phyloP scores from a whole-genome alignment of 768 basidiomycete species.

The Suillus decipiens region DNA sequence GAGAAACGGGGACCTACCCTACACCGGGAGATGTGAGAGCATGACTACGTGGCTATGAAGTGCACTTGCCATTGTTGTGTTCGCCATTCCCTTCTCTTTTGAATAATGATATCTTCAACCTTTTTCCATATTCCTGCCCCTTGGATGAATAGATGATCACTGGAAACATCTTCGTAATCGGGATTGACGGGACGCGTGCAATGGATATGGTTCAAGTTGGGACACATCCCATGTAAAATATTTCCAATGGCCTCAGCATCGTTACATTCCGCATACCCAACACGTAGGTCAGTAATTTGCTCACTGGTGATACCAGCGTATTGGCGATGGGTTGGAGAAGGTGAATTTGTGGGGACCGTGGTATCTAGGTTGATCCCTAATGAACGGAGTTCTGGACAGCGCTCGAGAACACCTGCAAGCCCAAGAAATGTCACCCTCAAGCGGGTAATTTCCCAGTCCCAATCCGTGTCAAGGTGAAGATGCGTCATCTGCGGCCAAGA shows the following conservation, averaged over 20 bases:
- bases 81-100: neutral
- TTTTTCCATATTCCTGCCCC: neutral
- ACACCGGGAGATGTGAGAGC: neutral
- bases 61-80: neutral
- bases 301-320: neutral
- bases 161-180: too few relatives aligned
- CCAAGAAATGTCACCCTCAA: neutral
- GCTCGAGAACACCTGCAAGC: neutral
- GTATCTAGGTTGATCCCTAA: neutral
- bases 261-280: neutral
- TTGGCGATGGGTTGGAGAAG: too few relatives aligned
- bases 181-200: neutral
- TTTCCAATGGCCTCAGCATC: neutral
- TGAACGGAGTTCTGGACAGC: too few relatives aligned
- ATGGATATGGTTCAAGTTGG: neutral
- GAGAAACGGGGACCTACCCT: neutral
- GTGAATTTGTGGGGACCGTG: neutral
- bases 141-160: neutral
- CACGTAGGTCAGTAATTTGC: neutral
- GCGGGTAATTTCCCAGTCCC: neutral
- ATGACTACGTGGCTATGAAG: neutral
- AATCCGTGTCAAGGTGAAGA: neutral
- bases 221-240: neutral
- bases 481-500: neutral
- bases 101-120: neutral